Conservation (phyloP, 2,329 filamentous ascomycete genomes). For the Monilinia laxa region DNA sequence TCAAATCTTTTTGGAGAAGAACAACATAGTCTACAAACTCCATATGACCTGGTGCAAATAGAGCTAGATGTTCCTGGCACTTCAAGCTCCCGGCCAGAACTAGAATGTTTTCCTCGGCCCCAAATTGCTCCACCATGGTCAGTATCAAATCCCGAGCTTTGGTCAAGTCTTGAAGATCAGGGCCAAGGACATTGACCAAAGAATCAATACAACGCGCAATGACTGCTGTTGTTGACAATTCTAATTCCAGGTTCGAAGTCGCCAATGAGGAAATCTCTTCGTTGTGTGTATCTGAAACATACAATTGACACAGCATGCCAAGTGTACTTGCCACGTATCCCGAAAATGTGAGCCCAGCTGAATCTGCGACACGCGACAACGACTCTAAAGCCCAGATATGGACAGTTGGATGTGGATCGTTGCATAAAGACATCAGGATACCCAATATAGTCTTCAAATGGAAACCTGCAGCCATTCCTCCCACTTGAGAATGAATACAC, state of each 20-base stretch:
- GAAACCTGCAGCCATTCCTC: conserved; percentile 94
- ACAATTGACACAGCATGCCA: conserved; percentile 91
- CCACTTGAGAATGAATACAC: conserved; percentile 90
- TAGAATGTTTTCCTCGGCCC: conserved; percentile 67
- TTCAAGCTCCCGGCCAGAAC: conserved; percentile 75
- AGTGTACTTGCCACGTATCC: conserved; percentile 86
- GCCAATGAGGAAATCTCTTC: conserved; percentile 75
- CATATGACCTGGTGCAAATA: conserved; percentile 88
- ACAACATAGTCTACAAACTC: conserved; percentile 82
- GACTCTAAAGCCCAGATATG: conserved; percentile 97
- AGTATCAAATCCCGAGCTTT: conserved; percentile 93
- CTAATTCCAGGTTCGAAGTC: conserved; percentile 87
- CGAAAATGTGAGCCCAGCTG: conserved; percentile 88
- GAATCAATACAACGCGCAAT: conserved; percentile 89
- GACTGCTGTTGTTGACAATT: conserved; percentile 76
- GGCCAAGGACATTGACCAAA: conserved; percentile 93
- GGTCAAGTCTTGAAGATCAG: conserved; percentile 87
- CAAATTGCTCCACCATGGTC: conserved; percentile 79
- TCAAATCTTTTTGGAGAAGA: conserved; percentile 74
- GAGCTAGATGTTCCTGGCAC: conserved; percentile 85
- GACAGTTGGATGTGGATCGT: conserved; percentile 90
- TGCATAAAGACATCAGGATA: conserved; percentile 95
- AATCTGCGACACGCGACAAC: conserved; percentile 81
- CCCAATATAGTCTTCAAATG: conserved; percentile 97
- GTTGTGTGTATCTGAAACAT: conserved; percentile 88